phyloP scores from a whole-genome alignment of 2,329 filamentous ascomycete genomes.

The Magnaporthales sp. region DNA sequence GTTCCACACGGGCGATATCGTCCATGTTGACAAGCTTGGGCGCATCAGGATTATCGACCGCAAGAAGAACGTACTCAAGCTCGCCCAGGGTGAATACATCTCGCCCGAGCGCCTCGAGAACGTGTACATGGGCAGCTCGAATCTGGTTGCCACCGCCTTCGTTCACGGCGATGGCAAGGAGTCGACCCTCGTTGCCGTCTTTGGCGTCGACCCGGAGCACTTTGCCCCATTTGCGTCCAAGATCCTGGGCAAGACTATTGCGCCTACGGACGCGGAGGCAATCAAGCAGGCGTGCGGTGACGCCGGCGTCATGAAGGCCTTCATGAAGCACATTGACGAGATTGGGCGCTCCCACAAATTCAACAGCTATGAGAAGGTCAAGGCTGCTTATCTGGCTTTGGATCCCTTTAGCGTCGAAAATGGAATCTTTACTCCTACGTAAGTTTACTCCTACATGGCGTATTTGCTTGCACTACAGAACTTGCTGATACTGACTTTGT shows the following conservation, averaged over 20 bases:
- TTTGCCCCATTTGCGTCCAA: slow-evolving; percentile 78
- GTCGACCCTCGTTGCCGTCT: slow-evolving; percentile 74
- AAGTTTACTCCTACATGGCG: slow-evolving; percentile 35
- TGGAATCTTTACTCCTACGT: slow-evolving; percentile 81
- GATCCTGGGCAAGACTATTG: slow-evolving; percentile 60
- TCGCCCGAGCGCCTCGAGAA: slow-evolving; percentile 97
- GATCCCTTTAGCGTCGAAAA: slow-evolving; percentile 95
- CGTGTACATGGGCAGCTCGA: slow-evolving; percentile 75
- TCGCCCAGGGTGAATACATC: slow-evolving; percentile 96
- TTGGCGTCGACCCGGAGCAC: slow-evolving; percentile 75
- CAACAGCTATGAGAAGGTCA: slow-evolving; percentile 81
- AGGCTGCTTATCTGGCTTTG: slow-evolving; percentile 62
- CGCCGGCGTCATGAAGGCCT: slow-evolving; percentile 62
- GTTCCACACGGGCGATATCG: slow-evolving; percentile 96
- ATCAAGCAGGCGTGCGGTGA: slow-evolving; percentile 61
- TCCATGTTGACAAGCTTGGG: slow-evolving; percentile 72
- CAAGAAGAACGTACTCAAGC: slow-evolving; percentile 98
- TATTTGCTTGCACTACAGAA: neutral
- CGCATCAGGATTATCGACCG: slow-evolving; percentile 92
- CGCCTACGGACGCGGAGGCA: slow-evolving; percentile 54
- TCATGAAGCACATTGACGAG: slow-evolving; percentile 69
- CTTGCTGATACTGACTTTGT: slow-evolving; percentile 8
- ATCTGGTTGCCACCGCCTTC: slow-evolving; percentile 70
- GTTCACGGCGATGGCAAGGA: slow-evolving; percentile 86
- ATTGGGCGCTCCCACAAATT: slow-evolving; percentile 81